Evolutionary conservation across 2,329 filamentous ascomycete species (phyloP).

Genomic region (Botryotinia globosa): DNA sequence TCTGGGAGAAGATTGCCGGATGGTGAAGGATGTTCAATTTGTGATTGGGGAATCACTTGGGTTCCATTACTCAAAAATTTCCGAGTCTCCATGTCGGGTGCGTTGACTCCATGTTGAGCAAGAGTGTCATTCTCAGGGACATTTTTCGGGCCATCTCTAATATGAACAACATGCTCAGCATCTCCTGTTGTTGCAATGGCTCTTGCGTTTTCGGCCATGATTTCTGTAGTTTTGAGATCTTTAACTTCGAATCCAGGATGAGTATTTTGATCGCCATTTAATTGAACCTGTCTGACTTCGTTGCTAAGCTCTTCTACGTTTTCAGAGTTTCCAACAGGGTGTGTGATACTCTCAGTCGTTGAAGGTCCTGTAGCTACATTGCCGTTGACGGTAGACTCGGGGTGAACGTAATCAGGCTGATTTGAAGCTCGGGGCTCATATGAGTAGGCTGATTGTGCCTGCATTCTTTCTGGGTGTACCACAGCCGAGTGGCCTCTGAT

Average conservation of each 20-base stretch:
- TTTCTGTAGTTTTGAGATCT: slow-evolving; percentile 24
- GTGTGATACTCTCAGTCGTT: slow-evolving; percentile 26
- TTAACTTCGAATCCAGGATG: slow-evolving; percentile 25
- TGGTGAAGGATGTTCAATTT: slow-evolving; percentile 29
- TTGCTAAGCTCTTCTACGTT: slow-evolving; percentile 10
- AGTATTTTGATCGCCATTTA: slow-evolving; percentile 16
- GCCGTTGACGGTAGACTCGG: background rate
- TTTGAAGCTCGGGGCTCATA: slow-evolving; percentile 27
- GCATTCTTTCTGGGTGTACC: slow-evolving; percentile 24
- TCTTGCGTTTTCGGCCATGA: slow-evolving; percentile 29
- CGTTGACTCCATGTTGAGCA: slow-evolving; percentile 14
- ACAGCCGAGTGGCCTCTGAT: slow-evolving; percentile 35
- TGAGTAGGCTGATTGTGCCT: slow-evolving; percentile 25
- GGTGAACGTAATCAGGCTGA: slow-evolving; percentile 21
- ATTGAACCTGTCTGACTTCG: slow-evolving; percentile 18
- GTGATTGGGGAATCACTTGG: slow-evolving; percentile 26
- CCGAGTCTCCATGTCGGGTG: slow-evolving; percentile 27
- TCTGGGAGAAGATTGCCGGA: slow-evolving; percentile 44
- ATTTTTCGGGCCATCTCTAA: slow-evolving; percentile 9
- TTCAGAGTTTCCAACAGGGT: slow-evolving; percentile 11
- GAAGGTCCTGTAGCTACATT: slow-evolving; percentile 24
- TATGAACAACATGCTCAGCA: slow-evolving; percentile 31
- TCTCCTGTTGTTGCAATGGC: slow-evolving; percentile 30
- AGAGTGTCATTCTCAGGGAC: background rate
- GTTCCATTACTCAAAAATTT: slow-evolving; percentile 35